Percentiles rank a stretch among this genome's conserved stretches.
phyloP scores from a whole-genome alignment of 768 basidiomycete species.

The Austroboletus eburneus region DNA sequence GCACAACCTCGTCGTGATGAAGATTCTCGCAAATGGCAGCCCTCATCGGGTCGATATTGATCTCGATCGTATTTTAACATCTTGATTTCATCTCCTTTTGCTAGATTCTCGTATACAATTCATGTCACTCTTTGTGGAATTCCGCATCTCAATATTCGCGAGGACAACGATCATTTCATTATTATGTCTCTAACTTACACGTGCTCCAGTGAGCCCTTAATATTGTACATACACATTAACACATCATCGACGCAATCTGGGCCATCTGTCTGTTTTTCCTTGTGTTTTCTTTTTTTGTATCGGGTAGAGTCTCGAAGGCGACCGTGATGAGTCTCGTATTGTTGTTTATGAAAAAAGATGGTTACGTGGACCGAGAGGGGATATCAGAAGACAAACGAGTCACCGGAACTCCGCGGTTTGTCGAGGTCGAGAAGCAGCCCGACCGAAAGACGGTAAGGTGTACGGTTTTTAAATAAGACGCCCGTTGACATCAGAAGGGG shows the following conservation, averaged over 20 bases:
- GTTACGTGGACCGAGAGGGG: slow-evolving; percentile 14
- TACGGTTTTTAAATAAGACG: slow-evolving; percentile 12
- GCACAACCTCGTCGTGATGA: slow-evolving; percentile 41
- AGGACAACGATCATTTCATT: slow-evolving; percentile 37
- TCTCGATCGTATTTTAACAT: slow-evolving; percentile 29
- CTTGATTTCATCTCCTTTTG: slow-evolving; percentile 31
- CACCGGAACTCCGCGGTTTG: slow-evolving; percentile 31
- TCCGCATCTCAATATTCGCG: slow-evolving; percentile 30
- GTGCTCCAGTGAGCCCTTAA: slow-evolving; percentile 30
- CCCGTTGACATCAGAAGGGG: background rate
- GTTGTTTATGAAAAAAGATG: slow-evolving; percentile 2
- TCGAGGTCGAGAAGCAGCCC: slow-evolving; percentile 1
- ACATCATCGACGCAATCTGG: slow-evolving; percentile 25
- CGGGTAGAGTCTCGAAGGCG: slow-evolving; percentile 20
- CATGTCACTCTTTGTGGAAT: slow-evolving; percentile 33
- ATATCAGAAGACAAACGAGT: slow-evolving; percentile 12
- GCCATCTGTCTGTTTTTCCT: slow-evolving; percentile 6
- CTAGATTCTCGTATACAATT: slow-evolving; percentile 32
- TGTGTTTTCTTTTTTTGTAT: slow-evolving; percentile 22
- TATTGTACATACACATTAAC: slow-evolving; percentile 34
- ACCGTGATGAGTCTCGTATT: slow-evolving; percentile 25
- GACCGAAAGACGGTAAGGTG: background rate
- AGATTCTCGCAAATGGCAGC: slow-evolving; percentile 51
- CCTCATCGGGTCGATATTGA: slow-evolving; percentile 42
- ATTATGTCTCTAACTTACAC: slow-evolving; percentile 33